phyloP scores from a whole-genome alignment of 2,329 filamentous ascomycete genomes.

The Ramichloridium luteum region DNA sequence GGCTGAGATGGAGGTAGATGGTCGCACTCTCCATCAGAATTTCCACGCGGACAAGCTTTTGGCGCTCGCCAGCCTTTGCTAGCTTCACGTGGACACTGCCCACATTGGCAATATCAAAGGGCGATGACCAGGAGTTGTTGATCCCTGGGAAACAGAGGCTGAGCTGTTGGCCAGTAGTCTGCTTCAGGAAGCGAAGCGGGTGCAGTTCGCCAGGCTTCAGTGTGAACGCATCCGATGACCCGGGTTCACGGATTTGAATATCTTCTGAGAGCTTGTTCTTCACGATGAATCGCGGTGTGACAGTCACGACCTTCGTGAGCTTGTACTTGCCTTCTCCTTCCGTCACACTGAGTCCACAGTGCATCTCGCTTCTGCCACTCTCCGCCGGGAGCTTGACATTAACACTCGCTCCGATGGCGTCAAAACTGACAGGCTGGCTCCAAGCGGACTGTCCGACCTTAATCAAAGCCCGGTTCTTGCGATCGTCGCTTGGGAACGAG shows the following conservation, averaged over 20 bases:
- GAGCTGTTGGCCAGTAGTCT: conserved; percentile 71
- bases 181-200: conserved; percentile 80
- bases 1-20: conserved; percentile 79
- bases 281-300: conserved; percentile 83
- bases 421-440: conserved; percentile 97
- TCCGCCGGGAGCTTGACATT: conserved; percentile 73
- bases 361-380: conserved; percentile 65
- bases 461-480: conserved; percentile 77
- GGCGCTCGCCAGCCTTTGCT: conserved; percentile 77
- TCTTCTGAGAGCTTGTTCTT: conserved; percentile 88
- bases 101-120: conserved; percentile 92
- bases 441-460: conserved; percentile 83
- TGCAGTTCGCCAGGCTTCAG: conserved; percentile 67
- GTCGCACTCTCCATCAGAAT: conserved; percentile 86
- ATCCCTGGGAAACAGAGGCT: conserved; percentile 87
- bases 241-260: conserved; percentile 80
- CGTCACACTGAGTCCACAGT: conserved; percentile 76
- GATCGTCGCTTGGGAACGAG: conserved; percentile 77
- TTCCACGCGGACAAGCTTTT: conserved; percentile 77
- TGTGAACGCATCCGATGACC: conserved; percentile 72
- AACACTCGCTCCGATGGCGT: conserved; percentile 86
- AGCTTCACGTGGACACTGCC: conserved; percentile 90
- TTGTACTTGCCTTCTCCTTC: conserved; percentile 97
- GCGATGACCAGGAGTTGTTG: conserved; percentile 94
- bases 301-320: conserved; percentile 85